Base-by-base conservation (phyloP, 2,329 filamentous ascomycete species). In the Metarhizium album region DNA sequence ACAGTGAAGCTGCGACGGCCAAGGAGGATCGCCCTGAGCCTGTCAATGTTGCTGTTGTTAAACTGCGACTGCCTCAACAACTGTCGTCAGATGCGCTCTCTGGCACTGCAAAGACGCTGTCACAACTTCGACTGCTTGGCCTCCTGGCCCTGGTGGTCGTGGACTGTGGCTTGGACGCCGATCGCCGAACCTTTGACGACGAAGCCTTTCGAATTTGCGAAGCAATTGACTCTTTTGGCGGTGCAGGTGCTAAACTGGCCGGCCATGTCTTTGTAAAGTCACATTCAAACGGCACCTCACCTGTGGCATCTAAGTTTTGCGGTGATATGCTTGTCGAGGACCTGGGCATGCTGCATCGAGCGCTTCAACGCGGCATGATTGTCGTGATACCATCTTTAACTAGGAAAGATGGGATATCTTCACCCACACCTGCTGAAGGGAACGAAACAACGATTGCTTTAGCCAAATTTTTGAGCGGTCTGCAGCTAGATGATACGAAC, bases 81-180 rank as follows among this genome's bases (percentile, higher is more conserved):
- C 75, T 94, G 45, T 77, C 87, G 59, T 78, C 90, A 53, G 68
- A 72, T 2, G 86, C 81, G 0, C 64, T 97, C 11, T 69, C 77
- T 45, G 90, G 89, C 1, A 81, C 97, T 52, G 88, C 85, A 4
- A 82, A 84, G 63, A 97, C 93, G 0, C 69, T 98, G 40, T 83
- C 84, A 29, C 91, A 95, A 64, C 80, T 98, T 47, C 80, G 83
- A 38, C 82, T 84, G 48, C 76, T 98, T 14, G 91, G 93, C 2
- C 77, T 98, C 57, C 75, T 82, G 47, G 90, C 89, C 53, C 81
- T 90, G 20, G 79, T 98, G 0, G 85, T 97, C 1, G 72, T 96
- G 8, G 91, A 96, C 59, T 86, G 83, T 48, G 73, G 76, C 46
- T 64, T 60, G 22, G 69, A 74, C 24, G 69, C 64, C 51, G 52